Base-by-base conservation (phyloP, 805 yeast genomes). In the Starmerella bombicola region DNA sequence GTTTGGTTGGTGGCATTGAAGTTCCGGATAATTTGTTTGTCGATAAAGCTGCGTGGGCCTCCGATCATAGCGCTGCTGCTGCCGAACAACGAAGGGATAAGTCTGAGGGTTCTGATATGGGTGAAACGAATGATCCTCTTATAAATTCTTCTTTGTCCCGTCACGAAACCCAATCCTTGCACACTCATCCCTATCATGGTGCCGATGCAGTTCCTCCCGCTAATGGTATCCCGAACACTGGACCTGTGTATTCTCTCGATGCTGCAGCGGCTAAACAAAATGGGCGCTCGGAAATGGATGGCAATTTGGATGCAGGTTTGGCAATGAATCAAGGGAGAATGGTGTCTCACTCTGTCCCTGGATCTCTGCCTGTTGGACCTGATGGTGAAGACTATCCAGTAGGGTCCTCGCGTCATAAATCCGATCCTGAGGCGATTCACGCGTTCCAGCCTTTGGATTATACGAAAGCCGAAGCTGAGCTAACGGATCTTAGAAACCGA, bases 1-100 rank as follows among this genome's bases (percentile, higher is more conserved):
- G 64, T 34, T 37, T 65, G 7, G 55, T 63, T 18, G 69, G 69
- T 2, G 60, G 59, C 10, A 55, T 65, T 17, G 61, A 59, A 32
- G 56, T 65, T 1, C 67, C 68, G 0, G 54, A 58, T 28, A 59
- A 62, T 13, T 45, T 64, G 10, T 53, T 61, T 23, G 30, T 33
- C 10, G 47, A 46, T 12, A 46, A 43, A 2, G 13, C 32, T 12
- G 40, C 30, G 7, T 34, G 15, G 36, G 19, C 21, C 21, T 26
- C 28, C 15, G 33, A 36, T 13, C 18, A 8, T 17, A 19, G 25
- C 8, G 8, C 20, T 5, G 23, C 25, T 9, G 18, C 35, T 5
- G 7, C n/a, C 23, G 35, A 32, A 4, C 25, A 7, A 9, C 35
- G 20, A 10, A 16, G 15, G 7, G 25, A 6, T 5, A 7, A 13